phyloP scores from a whole-genome alignment of 345 rosid genomes.

The Aquilaria yunnanensis region DNA sequence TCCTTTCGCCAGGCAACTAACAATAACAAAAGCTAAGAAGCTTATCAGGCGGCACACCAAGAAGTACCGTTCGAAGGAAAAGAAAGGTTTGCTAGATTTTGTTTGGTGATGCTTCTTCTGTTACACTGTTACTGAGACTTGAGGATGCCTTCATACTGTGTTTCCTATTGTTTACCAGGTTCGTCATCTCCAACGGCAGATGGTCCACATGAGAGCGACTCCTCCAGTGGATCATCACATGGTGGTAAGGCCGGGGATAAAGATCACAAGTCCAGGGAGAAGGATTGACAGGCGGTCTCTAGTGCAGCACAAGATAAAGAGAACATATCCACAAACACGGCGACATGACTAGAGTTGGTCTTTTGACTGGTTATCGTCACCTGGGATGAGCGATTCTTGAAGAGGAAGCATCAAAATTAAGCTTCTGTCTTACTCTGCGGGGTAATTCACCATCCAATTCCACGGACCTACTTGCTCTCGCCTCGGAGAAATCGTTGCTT shows the following conservation, averaged over 20 bases:
- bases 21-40: conserved; percentile 84
- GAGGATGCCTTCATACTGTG: not conserved
- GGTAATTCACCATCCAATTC: no score
- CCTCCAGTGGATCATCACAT: conserved; percentile 70
- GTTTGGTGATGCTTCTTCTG: not conserved
- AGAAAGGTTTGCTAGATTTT: conserved; percentile 47
- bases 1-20: conserved; percentile 84
- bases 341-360: no score
- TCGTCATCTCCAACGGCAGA: conserved; percentile 71
- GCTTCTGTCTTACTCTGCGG: no score
- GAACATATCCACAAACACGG: no score
- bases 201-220: conserved; percentile 60
- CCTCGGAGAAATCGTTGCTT: no score
- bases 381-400: no score
- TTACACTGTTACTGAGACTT: not conserved
- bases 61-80: conserved; percentile 70
- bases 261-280: no score
- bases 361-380: no score
- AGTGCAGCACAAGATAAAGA: no score
- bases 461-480: no score
- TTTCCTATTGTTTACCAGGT: conserved; percentile 36
- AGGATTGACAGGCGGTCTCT: no score
- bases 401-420: no score
- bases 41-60: conserved; percentile 87
- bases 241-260: conserved; percentile 20